A percentile compares a stretch with the other conserved stretches of the same genome.
phyloP scores from a whole-genome alignment of 202 grass and related monocot genomes.

The Schoenoplectus tabernaemontani region DNA sequence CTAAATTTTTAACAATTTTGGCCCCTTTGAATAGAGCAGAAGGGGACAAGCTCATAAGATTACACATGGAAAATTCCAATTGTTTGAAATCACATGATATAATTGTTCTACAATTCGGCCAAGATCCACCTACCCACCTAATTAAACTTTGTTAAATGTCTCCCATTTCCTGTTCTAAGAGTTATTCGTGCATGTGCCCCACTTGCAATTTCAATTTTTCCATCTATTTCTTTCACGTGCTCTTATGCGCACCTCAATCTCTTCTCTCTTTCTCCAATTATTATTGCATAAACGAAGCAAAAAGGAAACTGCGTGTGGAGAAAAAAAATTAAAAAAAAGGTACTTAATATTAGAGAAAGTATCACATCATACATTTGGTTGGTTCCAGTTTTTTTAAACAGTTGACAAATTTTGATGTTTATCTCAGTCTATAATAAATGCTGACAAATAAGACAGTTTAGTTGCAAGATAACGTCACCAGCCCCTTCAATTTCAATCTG shows the following conservation, averaged over 20 bases:
- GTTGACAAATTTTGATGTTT: not conserved
- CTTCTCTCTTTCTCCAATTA: not conserved
- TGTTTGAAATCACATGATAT: not conserved
- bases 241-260: slow-evolving; percentile 7
- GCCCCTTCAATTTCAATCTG: not conserved
- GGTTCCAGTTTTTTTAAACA: not conserved
- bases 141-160: slow-evolving; percentile 18
- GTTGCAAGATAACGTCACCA: not conserved
- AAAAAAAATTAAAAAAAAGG: not conserved
- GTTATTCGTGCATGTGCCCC: slow-evolving; percentile 8
- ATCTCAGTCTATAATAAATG: not conserved
- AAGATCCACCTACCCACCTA: slow-evolving; percentile 22
- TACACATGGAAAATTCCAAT: not conserved
- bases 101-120: not conserved
- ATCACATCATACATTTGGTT: not conserved
- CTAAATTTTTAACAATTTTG: not conserved
- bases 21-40: not conserved
- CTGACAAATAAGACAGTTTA: not conserved
- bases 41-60: slow-evolving; percentile 22
- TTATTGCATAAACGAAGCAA: not conserved
- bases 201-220: slow-evolving; percentile 1
- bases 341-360: not conserved
- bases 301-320: not conserved
- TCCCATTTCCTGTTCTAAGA: slow-evolving; percentile 6
- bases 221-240: slow-evolving; percentile 22